Base-by-base conservation (phyloP, 371 early-diverging fungal genomes). In the Massospora cicadina region DNA sequence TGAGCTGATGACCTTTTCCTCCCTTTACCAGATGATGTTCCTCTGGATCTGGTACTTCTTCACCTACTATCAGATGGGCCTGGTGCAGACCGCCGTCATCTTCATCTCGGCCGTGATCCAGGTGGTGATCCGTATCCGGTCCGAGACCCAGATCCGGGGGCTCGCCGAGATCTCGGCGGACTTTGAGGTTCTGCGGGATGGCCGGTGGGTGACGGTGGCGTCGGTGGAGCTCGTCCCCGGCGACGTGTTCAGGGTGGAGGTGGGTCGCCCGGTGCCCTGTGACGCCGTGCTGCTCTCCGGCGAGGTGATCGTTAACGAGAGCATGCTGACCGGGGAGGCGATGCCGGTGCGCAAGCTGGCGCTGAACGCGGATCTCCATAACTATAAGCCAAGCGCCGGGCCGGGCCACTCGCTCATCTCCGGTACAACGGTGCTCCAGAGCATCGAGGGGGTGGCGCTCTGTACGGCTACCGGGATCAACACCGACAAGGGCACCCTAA, bases 251-350 rank as follows among this genome's bases (percentile, higher is more conserved):
- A 21, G 32, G 26, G 63, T 70, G 23, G 81, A 31, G 30, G 59
- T 33, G 7, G 3, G 72, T 71, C 65, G 68, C 66, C 60, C 53
- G 21, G 28, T 86, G 29, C 83, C 86, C 5, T 82, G 82, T 65
- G 89, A 91, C 76, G 86, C 81, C 31, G 65, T 72, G 1, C 57
- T 83, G 5, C 80, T 81, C 78, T 74, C 76, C 62, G 84, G 84
- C 0, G 70, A 72, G 29, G 76, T 79, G 1, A 76, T 75, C 55
- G 75, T 86, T 3, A 88, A 91, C 65, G 88, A 88, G 70, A 80
- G 84, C 59, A 85, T 88, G 82, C 79, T 91, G 43, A 91, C 91
- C 0, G 91, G 91, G 33, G 91, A 91, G 71, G 77, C 86, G 17
- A 68, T 88, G 24, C 88, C 89, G 17, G 76, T 83, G n/a, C 78